phyloP scores from a whole-genome alignment of 2,329 filamentous ascomycete species.

The Cladorrhinum sp. region DNA sequence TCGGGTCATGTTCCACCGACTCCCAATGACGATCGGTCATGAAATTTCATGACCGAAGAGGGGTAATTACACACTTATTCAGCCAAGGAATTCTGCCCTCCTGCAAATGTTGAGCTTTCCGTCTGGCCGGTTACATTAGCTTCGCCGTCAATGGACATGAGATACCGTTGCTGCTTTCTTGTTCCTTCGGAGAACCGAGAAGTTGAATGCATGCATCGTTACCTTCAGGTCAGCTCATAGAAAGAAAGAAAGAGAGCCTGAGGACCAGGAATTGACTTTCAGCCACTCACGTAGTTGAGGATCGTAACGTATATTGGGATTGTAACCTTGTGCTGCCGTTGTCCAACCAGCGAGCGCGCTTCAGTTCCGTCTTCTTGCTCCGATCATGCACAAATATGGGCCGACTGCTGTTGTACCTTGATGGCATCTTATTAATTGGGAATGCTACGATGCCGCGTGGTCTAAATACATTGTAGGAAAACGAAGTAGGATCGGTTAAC shows the following conservation, averaged over 20 bases:
- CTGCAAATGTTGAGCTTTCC: background rate
- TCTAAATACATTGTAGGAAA: background rate
- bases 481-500: background rate
- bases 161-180: background rate
- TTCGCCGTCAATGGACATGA: background rate
- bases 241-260: background rate
- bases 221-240: background rate
- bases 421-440: background rate
- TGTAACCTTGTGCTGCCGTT: background rate
- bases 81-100: no score
- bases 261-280: background rate
- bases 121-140: background rate
- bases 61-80: no score
- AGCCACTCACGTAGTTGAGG: constrained; percentile 9
- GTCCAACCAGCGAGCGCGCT: background rate
- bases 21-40: background rate
- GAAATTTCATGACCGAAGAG: background rate
- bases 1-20: background rate
- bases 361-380: background rate
- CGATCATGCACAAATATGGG: background rate
- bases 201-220: background rate
- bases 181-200: background rate
- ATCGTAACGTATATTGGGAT: background rate
- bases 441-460: constrained; percentile 7
- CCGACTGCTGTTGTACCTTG: background rate